These are phyloP conservation scores for Yamadazyma jaroonii DNA, from an alignment of 1,139 yeast species.

Conservation along the genomic window DNA sequence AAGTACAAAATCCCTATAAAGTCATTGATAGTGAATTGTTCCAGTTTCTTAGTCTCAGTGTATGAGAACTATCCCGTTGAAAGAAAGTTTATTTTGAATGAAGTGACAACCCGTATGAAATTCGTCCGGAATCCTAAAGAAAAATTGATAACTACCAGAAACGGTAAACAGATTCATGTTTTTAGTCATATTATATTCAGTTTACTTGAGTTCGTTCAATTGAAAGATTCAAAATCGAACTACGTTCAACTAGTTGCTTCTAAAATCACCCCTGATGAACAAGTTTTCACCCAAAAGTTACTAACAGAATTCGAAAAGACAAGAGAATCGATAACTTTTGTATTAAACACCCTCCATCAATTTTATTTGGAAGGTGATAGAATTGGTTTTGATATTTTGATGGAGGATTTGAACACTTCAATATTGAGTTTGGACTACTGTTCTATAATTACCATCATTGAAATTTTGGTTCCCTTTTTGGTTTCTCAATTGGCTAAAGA, in stretches of 20 bases:
- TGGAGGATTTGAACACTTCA: conserved; percentile 4
- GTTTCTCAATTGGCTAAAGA: not conserved
- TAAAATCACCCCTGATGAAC: not conserved
- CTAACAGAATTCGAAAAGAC: not conserved
- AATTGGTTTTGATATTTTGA: conserved; percentile 5
- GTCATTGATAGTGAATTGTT: conserved; percentile 1
- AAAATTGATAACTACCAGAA: not conserved
- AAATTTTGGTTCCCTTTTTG: not conserved
- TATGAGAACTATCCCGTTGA: conserved; percentile 5
- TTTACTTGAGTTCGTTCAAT: not conserved
- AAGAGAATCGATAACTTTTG: not conserved
- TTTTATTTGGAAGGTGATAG: conserved; percentile 3
- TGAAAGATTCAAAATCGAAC: not conserved
- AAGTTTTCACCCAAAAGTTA: not conserved
- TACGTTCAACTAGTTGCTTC: not conserved
- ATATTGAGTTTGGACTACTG: not conserved
- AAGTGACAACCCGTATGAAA: conserved; percentile 1
- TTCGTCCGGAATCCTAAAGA: not conserved
- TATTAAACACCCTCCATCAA: conserved; percentile 1
- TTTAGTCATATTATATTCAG: conserved; percentile 3
- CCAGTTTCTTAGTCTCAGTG: conserved; percentile 3
- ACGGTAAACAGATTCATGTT: conserved; percentile 2
- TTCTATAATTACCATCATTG: not conserved
- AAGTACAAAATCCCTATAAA: not conserved
- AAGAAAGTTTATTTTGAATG: conserved; percentile 3